Evolutionary conservation across 2,329 filamentous ascomycete species (phyloP), one percentile per base, ranked within the genome.

Genomic region (Chaetomium strumarium): DNA sequence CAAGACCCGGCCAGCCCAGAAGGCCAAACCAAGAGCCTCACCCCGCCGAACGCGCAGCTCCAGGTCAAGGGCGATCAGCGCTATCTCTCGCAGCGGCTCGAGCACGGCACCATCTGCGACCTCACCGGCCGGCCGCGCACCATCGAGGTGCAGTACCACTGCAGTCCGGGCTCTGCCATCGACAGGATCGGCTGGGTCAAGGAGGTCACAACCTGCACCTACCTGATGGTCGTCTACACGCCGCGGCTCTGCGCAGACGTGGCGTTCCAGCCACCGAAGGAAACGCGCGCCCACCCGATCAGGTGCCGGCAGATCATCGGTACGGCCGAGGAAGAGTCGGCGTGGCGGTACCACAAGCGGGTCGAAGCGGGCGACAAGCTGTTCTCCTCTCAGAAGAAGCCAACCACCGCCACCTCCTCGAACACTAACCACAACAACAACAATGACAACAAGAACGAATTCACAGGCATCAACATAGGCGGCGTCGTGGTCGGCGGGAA

Each of bases 181-280:
- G 85, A 95, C 66, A 82, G 85, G 44, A 96, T 96, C 62, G 86
- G 85, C 40, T 90, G 89, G 83, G 95, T 96, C 70, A 96, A 96
- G 68, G 91, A 96, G 67, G 83, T 92, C 1, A 87, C 86, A 2
- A 96, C 90, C 11, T 96, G 91, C 71, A 83, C 89, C 12, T 96
- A 96, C 66, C 76, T 96, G 49, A 96, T 96, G 90, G 83, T 95
- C 31, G 81, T 96, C 57, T 87, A 95, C 66, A 96, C 91, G 0
- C 89, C 90, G 0, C 84, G 90, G 1, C 80, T 96, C 12, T 96
- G 91, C 72, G 82, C 86, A 64, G 91, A 96, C 60, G 81, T 89
- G 10, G 90, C 90, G 10, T 96, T 96, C 67, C 74, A 86, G 49
- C 90, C 91, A 0, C 88, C 90, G 0, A 83, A 86, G 61, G 85